phyloP scores from a whole-genome alignment of 2,329 filamentous ascomycete genomes.

The Calonectria pseudoturangicola region DNA sequence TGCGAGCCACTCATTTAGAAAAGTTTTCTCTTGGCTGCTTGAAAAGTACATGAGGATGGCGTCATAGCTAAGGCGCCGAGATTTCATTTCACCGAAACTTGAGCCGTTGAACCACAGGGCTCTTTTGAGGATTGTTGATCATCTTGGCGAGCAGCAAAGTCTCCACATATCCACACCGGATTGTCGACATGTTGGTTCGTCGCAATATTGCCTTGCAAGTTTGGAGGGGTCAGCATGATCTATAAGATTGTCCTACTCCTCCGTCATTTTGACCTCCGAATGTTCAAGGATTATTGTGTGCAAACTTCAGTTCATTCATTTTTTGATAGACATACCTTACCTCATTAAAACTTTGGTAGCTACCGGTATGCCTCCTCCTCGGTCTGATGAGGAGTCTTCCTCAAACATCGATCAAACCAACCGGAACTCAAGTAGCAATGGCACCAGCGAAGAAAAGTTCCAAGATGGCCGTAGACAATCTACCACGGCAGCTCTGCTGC shows the following conservation, averaged over 20 bases:
- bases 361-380: not conserved
- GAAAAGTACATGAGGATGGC: not conserved
- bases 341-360: not conserved
- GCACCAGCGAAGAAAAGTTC: slow-evolving; percentile 8
- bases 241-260: not conserved
- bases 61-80: slow-evolving; percentile 5
- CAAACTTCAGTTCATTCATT: not conserved
- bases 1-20: not conserved
- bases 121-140: not conserved
- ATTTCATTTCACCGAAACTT: not conserved
- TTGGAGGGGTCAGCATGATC: not conserved
- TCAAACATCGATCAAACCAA: not conserved
- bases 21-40: slow-evolving; percentile 1
- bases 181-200: not conserved
- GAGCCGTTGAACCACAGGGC: not conserved
- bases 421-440: slow-evolving; percentile 13
- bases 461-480: not conserved
- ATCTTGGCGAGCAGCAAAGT: slow-evolving; percentile 8
- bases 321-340: not conserved
- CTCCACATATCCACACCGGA: not conserved
- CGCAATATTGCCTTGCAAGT: not conserved
- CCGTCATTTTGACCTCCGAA: not conserved
- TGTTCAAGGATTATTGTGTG: not conserved
- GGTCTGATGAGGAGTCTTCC: slow-evolving; percentile 7
- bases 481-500: slow-evolving; percentile 38